Evolutionary conservation across 2,329 filamentous ascomycete genomes (phyloP).

Genomic region (Lizonia empirigonia): DNA sequence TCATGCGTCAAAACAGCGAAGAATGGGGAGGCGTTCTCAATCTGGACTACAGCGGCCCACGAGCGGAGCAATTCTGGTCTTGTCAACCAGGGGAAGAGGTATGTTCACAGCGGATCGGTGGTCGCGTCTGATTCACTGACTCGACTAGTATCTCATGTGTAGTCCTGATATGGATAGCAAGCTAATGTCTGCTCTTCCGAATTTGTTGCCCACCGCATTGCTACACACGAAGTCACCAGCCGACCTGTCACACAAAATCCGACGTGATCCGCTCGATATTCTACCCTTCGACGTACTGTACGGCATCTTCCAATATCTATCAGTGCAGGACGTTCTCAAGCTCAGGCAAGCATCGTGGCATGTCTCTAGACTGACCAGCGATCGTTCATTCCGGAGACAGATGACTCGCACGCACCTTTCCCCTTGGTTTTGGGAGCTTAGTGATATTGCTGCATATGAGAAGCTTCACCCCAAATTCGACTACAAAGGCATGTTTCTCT

Average conservation of each 20-base stretch:
- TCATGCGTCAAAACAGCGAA: slow-evolving; percentile 8
- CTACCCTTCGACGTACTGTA: slow-evolving; percentile 24
- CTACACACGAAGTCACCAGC: slow-evolving; percentile 5
- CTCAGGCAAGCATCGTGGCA: slow-evolving; percentile 23
- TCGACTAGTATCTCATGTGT: slow-evolving; percentile 15
- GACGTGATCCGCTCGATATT: slow-evolving; percentile 16
- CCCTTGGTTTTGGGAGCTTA: slow-evolving; percentile 28
- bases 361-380: slow-evolving; percentile 11
- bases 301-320: slow-evolving; percentile 12
- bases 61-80: slow-evolving; percentile 19
- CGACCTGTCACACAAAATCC: slow-evolving; percentile 12
- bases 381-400: slow-evolving; percentile 20
- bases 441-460: not conserved
- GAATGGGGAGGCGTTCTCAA: slow-evolving; percentile 2
- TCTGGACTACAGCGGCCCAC: slow-evolving; percentile 22
- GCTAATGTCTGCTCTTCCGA: slow-evolving; percentile 11
- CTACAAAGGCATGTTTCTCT: slow-evolving; percentile 28
- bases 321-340: slow-evolving; percentile 9
- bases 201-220: too few relatives aligned
- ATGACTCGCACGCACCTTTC: slow-evolving; percentile 19
- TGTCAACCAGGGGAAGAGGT: slow-evolving; percentile 27
- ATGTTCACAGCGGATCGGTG: too few relatives aligned
- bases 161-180: slow-evolving; percentile 7
- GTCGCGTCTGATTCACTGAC: too few relatives aligned
- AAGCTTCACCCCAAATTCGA: slow-evolving; percentile 13